A percentile compares a stretch with the other conserved stretches of the same genome.
These are phyloP conservation scores for Bonia amplexicaulis DNA, from an alignment of 176 grass and related monocot genomes.

Conservation along the genomic window DNA sequence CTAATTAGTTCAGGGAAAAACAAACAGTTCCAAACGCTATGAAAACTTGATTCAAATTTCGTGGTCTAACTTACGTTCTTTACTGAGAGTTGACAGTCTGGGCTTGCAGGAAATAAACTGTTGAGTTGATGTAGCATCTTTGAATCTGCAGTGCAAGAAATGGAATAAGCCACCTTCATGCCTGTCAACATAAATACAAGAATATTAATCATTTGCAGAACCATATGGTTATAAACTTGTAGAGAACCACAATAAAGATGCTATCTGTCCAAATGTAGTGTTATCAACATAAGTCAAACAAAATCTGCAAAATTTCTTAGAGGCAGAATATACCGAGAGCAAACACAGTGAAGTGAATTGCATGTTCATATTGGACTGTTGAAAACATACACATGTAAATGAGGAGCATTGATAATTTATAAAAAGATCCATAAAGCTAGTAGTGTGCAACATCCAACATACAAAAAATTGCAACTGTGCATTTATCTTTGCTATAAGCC, in stretches of 20 bases:
- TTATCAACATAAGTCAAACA: neutral
- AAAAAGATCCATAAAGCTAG: neutral
- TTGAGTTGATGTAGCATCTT: slow-evolving; percentile 36
- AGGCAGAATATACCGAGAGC: neutral
- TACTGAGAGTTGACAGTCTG: slow-evolving; percentile 41
- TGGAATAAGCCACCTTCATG: slow-evolving; percentile 58
- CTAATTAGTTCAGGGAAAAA: slow-evolving; percentile 23
- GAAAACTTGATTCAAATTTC: slow-evolving; percentile 7
- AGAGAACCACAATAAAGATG: neutral
- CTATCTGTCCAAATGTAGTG: neutral
- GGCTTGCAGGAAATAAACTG: slow-evolving; percentile 44
- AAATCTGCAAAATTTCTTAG: neutral
- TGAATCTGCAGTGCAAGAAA: slow-evolving; percentile 57
- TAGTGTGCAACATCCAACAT: no score
- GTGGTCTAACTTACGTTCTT: slow-evolving; percentile 45
- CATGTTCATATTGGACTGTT: neutral
- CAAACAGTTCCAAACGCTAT: neutral
- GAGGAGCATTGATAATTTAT: neutral
- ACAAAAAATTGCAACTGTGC: neutral
- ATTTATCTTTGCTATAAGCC: neutral
- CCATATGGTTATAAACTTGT: neutral
- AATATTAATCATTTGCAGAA: neutral
- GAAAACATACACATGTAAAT: neutral
- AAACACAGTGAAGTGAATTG: neutral
- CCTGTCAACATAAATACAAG: slow-evolving; percentile 33